Evolutionary conservation across 2,329 filamentous ascomycete species (phyloP).

Genomic region (Hypomyces rosellus): DNA sequence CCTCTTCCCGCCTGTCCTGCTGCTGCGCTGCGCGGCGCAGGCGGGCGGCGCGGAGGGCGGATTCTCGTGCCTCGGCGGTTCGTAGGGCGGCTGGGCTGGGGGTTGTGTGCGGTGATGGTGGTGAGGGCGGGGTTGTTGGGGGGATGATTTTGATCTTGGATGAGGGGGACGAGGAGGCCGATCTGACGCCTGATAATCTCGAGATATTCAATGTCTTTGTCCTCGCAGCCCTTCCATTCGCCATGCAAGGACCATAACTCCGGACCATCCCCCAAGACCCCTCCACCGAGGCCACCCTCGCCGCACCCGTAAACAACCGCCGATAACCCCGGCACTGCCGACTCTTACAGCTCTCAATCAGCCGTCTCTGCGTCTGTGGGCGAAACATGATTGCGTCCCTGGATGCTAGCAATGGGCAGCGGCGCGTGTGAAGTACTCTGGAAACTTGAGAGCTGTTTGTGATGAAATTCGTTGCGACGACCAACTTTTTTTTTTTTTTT

Average conservation of each 20-base stretch:
- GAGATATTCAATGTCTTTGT: too few relatives aligned
- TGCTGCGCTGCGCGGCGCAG: constrained; percentile 13
- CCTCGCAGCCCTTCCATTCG: too few relatives aligned
- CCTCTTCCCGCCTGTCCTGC: constrained; percentile 15
- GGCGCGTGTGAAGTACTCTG: too few relatives aligned
- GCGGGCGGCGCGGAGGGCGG: constrained; percentile 18
- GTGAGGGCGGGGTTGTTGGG: neutral
- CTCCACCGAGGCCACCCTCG: neutral
- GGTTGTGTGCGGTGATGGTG: neutral
- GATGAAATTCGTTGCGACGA: neutral
- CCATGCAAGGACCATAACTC: neutral
- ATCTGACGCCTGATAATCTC: neutral
- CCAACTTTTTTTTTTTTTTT: neutral
- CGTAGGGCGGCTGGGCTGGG: constrained; percentile 12
- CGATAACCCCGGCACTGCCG: neutral
- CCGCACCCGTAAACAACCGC: neutral
- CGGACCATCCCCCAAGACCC: neutral
- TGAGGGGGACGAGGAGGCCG: neutral
- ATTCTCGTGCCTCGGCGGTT: constrained; percentile 18
- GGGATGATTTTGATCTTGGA: neutral
- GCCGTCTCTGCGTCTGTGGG: neutral
- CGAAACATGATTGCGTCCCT: constrained; percentile 3
- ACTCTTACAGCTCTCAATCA: neutral
- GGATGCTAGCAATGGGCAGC: too few relatives aligned
- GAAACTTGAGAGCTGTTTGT: too few relatives aligned